A percentile compares a stretch with the other conserved stretches of the same genome.
phyloP scores from a whole-genome alignment of 805 yeast species.

The Komagataella phaffii region DNA sequence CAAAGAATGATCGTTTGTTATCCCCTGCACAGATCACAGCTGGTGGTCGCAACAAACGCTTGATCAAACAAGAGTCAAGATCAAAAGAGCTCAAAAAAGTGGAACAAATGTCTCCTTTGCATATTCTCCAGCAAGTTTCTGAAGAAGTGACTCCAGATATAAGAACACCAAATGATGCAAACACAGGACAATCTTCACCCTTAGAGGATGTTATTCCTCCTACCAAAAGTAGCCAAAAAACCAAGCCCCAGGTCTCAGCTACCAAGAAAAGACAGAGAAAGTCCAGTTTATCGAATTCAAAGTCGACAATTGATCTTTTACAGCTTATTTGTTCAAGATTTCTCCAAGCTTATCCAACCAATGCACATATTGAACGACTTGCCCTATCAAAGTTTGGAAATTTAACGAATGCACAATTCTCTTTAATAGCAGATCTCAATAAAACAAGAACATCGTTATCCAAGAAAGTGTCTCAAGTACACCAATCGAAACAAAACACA shows the following conservation, averaged over 20 bases:
- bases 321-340: background rate
- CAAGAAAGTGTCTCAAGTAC: background rate
- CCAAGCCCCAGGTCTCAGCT: background rate
- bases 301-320: background rate
- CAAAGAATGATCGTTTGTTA: background rate
- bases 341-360: background rate
- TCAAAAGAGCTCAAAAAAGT: background rate
- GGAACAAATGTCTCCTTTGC: background rate
- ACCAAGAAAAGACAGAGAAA: background rate
- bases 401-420: background rate
- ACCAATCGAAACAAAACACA: background rate
- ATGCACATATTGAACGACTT: background rate
- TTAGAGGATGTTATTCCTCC: background rate
- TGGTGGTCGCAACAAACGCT: background rate
- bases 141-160: background rate
- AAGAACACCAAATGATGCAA: background rate
- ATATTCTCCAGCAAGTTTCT: background rate
- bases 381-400: background rate
- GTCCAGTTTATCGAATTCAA: background rate
- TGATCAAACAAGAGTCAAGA: background rate
- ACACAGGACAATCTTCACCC: background rate
- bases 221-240: background rate
- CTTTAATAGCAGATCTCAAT: background rate
- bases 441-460: background rate
- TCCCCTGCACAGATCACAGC: background rate